Percentiles rank a stretch among this genome's conserved stretches.
phyloP scores from a whole-genome alignment of 305 asterid species.

The Fraxinus latifolia region DNA sequence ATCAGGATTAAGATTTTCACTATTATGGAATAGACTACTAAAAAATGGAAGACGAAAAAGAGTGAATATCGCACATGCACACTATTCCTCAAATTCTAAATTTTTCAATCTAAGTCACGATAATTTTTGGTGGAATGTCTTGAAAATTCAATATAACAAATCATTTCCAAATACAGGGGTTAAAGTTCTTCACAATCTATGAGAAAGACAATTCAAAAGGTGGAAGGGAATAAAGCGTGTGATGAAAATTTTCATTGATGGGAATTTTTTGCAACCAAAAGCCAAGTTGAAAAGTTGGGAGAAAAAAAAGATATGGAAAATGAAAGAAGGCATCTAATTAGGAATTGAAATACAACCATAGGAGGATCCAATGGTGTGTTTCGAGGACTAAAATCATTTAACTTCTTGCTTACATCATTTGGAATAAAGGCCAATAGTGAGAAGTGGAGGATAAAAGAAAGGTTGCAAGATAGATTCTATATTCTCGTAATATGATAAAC shows the following conservation, averaged over 20 bases:
- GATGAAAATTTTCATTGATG: not conserved
- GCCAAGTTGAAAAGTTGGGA: not conserved
- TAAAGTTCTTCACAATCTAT: not conserved
- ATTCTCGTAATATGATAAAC: not conserved
- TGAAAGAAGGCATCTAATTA: not conserved
- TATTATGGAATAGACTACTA: not conserved
- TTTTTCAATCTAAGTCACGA: not conserved
- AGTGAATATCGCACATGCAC: not conserved
- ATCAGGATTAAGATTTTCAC: not conserved
- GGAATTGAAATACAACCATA: not conserved
- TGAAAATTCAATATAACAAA: not conserved
- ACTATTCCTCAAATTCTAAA: not conserved
- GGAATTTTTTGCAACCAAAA: not conserved
- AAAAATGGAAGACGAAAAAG: not conserved
- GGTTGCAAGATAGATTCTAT: not conserved
- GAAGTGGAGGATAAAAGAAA: not conserved
- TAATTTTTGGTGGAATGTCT: not conserved
- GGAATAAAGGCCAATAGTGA: constrained; percentile 4
- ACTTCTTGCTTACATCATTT: not conserved
- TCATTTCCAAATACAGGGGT: not conserved
- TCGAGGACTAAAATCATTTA: not conserved
- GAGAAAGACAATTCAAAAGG: constrained; percentile 9
- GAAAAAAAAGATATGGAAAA: not conserved
- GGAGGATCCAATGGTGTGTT: not conserved
- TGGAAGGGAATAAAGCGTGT: constrained; percentile 5